A percentile compares a stretch with the other conserved stretches of the same genome.
Evolutionary conservation across 306 rosid genomes (phyloP).

Genomic region (Sicyos edulis): DNA sequence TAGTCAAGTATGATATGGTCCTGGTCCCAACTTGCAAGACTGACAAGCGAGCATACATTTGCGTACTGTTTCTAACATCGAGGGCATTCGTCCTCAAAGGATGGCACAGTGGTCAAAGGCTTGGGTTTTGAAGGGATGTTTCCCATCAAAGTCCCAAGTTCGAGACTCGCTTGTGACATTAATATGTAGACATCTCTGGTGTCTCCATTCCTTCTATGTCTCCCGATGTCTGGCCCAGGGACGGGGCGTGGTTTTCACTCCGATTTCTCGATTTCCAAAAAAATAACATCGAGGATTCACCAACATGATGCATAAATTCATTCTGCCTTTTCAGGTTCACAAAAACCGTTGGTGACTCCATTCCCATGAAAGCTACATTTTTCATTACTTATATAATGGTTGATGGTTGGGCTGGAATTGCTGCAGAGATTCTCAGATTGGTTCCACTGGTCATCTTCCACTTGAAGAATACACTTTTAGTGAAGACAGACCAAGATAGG

Average conservation of each 20-base stretch:
- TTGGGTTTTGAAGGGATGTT: too few species aligned
- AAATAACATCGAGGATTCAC: neutral
- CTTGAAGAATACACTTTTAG: constrained; percentile 75
- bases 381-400: constrained; percentile 89
- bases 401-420: constrained; percentile 94
- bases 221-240: too few species aligned
- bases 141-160: too few species aligned
- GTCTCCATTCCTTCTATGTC: too few species aligned
- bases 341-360: constrained; percentile 65
- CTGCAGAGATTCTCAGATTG: constrained; percentile 75
- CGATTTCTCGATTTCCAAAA: too few species aligned
- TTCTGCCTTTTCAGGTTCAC: constrained; percentile 51
- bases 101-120: too few species aligned
- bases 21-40: neutral
- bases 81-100: neutral
- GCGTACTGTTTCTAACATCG: neutral
- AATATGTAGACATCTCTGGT: too few species aligned
- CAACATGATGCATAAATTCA: constrained; percentile 24
- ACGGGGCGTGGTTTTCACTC: too few species aligned
- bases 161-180: too few species aligned
- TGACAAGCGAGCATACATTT: neutral
- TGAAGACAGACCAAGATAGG: constrained; percentile 77
- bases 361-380: constrained; percentile 95
- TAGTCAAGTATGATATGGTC: neutral
- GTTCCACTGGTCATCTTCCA: constrained; percentile 54